Percentiles rank a stretch among this genome's conserved stretches.
These are phyloP conservation scores for Chaetomium globosum DNA, from an alignment of 2,329 filamentous ascomycete species.

Conservation along the genomic window DNA sequence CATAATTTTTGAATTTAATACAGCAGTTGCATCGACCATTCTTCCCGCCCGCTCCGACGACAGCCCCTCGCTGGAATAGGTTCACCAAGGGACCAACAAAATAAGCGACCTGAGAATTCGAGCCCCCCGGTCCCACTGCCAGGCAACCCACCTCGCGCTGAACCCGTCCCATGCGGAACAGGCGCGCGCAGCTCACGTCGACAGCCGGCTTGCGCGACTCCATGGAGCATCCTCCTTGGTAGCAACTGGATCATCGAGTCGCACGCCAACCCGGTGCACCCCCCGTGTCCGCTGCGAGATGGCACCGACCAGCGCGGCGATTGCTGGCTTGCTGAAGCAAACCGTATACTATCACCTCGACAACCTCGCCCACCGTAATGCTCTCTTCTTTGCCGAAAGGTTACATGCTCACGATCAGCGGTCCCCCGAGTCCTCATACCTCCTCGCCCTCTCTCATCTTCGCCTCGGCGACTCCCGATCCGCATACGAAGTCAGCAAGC, in stretches of 20 bases:
- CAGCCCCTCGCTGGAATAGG: slow-evolving; percentile 12
- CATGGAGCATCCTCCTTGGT: slow-evolving; percentile 43
- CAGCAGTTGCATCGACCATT: slow-evolving; percentile 36
- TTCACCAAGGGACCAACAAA: slow-evolving; percentile 6
- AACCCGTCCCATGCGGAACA: slow-evolving; percentile 19
- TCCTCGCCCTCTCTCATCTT: slow-evolving; percentile 82
- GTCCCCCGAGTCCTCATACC: slow-evolving; percentile 76
- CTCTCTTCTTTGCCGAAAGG: slow-evolving; percentile 89
- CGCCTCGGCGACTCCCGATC: slow-evolving; percentile 81
- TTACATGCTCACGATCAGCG: slow-evolving; percentile 81
- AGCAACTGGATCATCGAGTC: slow-evolving; percentile 33
- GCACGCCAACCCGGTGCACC: slow-evolving; percentile 28
- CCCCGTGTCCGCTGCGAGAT: slow-evolving; percentile 43
- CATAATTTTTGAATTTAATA: slow-evolving; percentile 33
- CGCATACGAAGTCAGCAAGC: slow-evolving; percentile 80
- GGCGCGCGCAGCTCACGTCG: slow-evolving; percentile 9
- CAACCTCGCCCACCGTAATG: slow-evolving; percentile 85
- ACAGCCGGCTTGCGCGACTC: slow-evolving; percentile 25
- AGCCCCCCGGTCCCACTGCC: slow-evolving; percentile 19
- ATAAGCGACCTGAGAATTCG: slow-evolving; percentile 13
- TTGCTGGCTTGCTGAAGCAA: slow-evolving; percentile 59
- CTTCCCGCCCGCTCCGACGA: slow-evolving; percentile 17
- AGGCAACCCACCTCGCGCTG: not conserved
- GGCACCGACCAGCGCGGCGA: slow-evolving; percentile 56
- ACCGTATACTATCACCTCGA: slow-evolving; percentile 74